Evolutionary conservation across 345 rosid species (phyloP), one percentile per base, ranked within the genome.

Genomic region (Pistacia vera): DNA sequence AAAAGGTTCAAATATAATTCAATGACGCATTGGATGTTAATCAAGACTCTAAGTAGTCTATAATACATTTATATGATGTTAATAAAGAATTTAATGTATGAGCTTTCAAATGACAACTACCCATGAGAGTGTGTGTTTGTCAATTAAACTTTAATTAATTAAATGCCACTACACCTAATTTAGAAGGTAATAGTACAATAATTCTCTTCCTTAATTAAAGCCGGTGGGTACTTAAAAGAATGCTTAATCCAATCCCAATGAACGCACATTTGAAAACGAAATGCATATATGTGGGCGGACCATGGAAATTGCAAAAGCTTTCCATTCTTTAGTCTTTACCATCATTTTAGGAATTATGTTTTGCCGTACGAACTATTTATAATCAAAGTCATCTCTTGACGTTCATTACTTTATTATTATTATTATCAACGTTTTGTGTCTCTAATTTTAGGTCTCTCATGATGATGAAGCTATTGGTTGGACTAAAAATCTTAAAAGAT

Each of bases 101-200:
- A 71, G 36, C 14, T 2, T 60, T 72, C 66, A 61, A 72, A 49
- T 41, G 75, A 61, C 38, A 61, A 55, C 38, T 8, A 48, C n/a
- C 44, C 11, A 4, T 14, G 57, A 72, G 4, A 44, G 66, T 18
- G 38, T 25, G 16, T 5, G 30, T 5, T 38, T 3, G 41, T 38
- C 41, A 38, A 38, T 30, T 30, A 30, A 30, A 30, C 33, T 1
- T 30, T 30, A 30, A 30, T 38, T 38, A 38, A 38, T 38, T 17
- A 46, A 35, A 4, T n/a, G 52, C 14, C 66, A 44, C 35, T 36
- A n/a, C 14, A 28, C 20, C 10, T 8, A 58, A 36, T 17, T 62
- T 62, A 62, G 41, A 0, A 33, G n/a, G 25, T 35, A 7, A 30
- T 62, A 12, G 16, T 20, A 17, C 16, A 8, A 41, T 36, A 63